Base-by-base conservation (phyloP, 345 rosid genomes). In the Arabis alpina region DNA sequence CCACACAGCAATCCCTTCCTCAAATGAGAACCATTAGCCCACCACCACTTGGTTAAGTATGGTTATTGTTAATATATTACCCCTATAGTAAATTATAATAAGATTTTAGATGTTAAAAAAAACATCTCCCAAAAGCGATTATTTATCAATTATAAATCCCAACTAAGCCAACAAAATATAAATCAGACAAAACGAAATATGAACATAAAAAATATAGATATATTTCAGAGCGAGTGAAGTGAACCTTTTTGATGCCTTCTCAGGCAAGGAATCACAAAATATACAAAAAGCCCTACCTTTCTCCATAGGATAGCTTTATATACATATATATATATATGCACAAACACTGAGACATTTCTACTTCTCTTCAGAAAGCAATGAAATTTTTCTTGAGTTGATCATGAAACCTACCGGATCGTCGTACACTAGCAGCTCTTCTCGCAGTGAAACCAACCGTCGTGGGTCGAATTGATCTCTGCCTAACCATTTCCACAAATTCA, bases 391-490 rank as follows among this genome's bases (percentile, higher is more conserved):
- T 54, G 5, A 75, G 74, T 48, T 75, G 79, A n/a, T 75, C 79
- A 42, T 69, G 79, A 54, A 75, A 75, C 54, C 79, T 69, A 55
- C 79, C 79, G 2, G 79, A 69, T 61, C 70, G 66, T 4, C 79
- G 52, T 41, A 75, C 79, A 49, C 79, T 75, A 42, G 79, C 79
- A 6, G 75, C 79, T 75, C 79, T 68, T 54, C 79, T 62, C 4
- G 99, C 99, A 0, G 96, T 86, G 73, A 39, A 88, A 45, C 99
- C 99, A 6, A 94, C 96, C 1, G 96, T 88, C 1, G 86, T 87
- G 40, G 83, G 88, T 44, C 86, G 77, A 62, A 88, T 40, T 0
- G 99, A 91, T 71, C 96, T 88, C 78, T 91, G 99, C 8, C 93
- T 79, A 54, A 91, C 96, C 82, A 91, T 71, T 13, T 73, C 73